Percentiles rank a stretch among this genome's conserved stretches.
Conservation (phyloP, 805 yeast genomes). For the Ogataea sp. region DNA sequence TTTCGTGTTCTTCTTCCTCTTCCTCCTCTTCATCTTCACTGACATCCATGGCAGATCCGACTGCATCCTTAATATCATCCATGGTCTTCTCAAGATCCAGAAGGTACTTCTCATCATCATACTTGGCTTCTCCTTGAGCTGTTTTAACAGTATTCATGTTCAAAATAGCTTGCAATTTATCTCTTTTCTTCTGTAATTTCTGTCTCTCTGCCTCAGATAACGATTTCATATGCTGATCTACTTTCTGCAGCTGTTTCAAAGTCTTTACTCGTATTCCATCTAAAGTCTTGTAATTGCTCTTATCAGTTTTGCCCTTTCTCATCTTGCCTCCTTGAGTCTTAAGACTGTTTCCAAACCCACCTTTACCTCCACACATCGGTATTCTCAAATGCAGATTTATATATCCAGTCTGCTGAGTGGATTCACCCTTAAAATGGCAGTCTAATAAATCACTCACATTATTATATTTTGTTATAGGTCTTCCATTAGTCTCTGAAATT, state of each 20-base stretch:
- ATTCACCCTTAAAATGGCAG: no score
- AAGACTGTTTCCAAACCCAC: conserved; percentile 38
- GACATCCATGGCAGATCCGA: conserved; percentile 8
- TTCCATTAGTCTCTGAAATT: conserved; percentile 9
- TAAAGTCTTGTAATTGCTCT: conserved; percentile 25
- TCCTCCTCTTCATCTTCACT: conserved; percentile 2
- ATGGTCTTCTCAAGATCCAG: conserved; percentile 31
- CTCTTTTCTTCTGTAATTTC: conserved; percentile 22
- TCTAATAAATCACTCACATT: conserved; percentile 2
- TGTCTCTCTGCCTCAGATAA: conserved; percentile 8
- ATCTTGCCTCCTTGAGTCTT: conserved; percentile 32
- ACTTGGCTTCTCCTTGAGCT: conserved; percentile 20
- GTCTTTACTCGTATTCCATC: conserved; percentile 32
- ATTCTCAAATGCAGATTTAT: conserved; percentile 24
- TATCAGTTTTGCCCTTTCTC: conserved; percentile 18
- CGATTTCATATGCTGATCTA: conserved; percentile 15
- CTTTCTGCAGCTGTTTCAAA: conserved; percentile 26
- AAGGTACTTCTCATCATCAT: conserved; percentile 28
- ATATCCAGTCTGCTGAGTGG: background rate
- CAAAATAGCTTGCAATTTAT: conserved; percentile 27
- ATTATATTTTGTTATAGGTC: conserved; percentile 2
- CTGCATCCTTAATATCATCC: conserved; percentile 25
- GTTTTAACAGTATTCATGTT: conserved; percentile 11
- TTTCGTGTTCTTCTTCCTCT: background rate
- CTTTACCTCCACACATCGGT: conserved; percentile 42